Evolutionary conservation across 1,284 basidiomycete genomes (phyloP), one percentile per base, ranked within the genome.

Genomic region (Pseudozyma pruni): DNA sequence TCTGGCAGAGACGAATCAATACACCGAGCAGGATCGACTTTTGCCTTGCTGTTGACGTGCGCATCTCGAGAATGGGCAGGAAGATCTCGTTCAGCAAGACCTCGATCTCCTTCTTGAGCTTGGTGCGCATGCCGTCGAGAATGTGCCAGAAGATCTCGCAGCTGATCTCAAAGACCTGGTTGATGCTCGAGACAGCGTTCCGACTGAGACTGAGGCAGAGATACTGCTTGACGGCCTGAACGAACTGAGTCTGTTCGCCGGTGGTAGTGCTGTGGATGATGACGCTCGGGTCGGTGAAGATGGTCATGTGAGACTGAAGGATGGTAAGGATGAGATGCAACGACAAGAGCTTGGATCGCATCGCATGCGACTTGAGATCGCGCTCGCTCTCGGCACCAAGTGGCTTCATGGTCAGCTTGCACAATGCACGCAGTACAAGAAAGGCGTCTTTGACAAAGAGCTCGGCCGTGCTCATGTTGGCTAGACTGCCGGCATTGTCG

Each of bases 101-200:
- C 83, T 98, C 96, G 68, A 98, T 98, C 84, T 99, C 97, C 91
- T 98, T 98, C 92, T 99, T 99, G 67, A 99, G 87, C 84, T 93
- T 96, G 27, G 93, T 93, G 29, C 96, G 88, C 89, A 99, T 90
- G 6, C 92, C 92, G 47, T 90, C 89, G 20, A 99, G 84, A 42
- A 98, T 91, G 73, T 92, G 89, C 94, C 95, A 98, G 83, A 98
- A 98, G 74, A 98, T 97, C 84, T 98, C 96, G 53, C 97, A 94
- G 77, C 92, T 93, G 49, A 95, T 89, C 82, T 99, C 97, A 83
- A 99, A 99, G 19, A 99, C 94, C 83, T 96, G 94, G 17, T 91
- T 90, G 19, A 98, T 92, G 8, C 94, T 90, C 81, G 92, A 94
- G 66, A 98, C 91, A 44, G 95, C 95, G 82, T 98, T 99, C 46